Evolutionary conservation across 2,329 filamentous ascomycete genomes (phyloP).

Genomic region (Pestalotiopsis sp.): DNA sequence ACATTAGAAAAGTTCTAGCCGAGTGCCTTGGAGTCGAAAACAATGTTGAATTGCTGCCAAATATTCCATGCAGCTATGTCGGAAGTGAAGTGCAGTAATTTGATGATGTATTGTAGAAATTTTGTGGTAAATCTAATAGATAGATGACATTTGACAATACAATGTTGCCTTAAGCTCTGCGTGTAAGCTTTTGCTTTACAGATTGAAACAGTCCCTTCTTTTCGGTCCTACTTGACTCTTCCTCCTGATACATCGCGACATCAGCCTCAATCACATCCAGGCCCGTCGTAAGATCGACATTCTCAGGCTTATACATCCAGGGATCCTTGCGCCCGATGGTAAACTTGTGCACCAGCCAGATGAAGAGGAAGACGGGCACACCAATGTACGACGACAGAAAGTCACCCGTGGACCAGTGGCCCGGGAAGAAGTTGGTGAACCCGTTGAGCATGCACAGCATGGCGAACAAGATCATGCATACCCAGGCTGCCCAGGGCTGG

Average conservation of each 20-base stretch:
- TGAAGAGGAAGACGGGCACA: constrained; percentile 64
- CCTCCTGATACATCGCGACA: neutral
- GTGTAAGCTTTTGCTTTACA: neutral
- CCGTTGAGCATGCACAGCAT: constrained; percentile 73
- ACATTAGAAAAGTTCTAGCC: too few relatives aligned
- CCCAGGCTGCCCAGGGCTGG: constrained; percentile 71
- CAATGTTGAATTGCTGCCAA: too few relatives aligned
- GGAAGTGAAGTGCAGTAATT: too few relatives aligned
- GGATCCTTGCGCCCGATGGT: neutral
- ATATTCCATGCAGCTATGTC: too few relatives aligned
- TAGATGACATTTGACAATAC: too few relatives aligned
- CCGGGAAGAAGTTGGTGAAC: constrained; percentile 71
- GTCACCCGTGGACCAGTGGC: constrained; percentile 41
- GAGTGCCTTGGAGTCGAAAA: too few relatives aligned
- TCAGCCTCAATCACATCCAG: constrained; percentile 1
- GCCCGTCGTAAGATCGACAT: neutral
- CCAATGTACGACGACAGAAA: constrained; percentile 74
- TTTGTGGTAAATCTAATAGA: too few relatives aligned
- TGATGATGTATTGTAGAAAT: too few relatives aligned
- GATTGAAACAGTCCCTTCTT: neutral
- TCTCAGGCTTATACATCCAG: neutral
- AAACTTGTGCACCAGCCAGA: constrained; percentile 71
- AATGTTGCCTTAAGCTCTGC: neutral
- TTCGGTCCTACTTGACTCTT: neutral
- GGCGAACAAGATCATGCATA: constrained; percentile 61